phyloP scores from a whole-genome alignment of 2,329 filamentous ascomycete genomes.

The Paradendryphiella salina region DNA sequence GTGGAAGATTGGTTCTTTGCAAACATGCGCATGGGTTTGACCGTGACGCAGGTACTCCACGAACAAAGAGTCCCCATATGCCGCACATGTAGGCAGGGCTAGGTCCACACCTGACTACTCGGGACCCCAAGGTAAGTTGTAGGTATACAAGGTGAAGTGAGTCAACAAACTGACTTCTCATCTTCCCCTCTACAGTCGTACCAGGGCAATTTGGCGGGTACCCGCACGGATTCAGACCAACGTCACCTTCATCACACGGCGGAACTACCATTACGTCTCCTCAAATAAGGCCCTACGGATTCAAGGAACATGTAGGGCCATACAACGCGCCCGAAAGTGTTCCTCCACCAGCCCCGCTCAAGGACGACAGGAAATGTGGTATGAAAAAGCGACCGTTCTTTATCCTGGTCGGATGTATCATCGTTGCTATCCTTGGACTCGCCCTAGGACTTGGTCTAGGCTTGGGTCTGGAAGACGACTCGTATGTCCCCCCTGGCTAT shows the following conservation, averaged over 20 bases:
- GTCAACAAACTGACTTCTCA: neutral
- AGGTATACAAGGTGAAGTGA: slow-evolving; percentile 1
- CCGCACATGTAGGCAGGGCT: slow-evolving; percentile 7
- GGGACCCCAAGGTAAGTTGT: slow-evolving; percentile 15
- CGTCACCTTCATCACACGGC: slow-evolving; percentile 25
- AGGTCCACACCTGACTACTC: slow-evolving; percentile 29
- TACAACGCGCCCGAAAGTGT: slow-evolving; percentile 17
- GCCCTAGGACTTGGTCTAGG: slow-evolving; percentile 46
- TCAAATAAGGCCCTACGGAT: slow-evolving; percentile 24
- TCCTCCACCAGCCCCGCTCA: slow-evolving; percentile 22
- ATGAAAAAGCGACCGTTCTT: slow-evolving; percentile 32
- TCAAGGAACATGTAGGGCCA: slow-evolving; percentile 32
- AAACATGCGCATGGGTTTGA: slow-evolving; percentile 7
- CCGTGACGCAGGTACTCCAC: slow-evolving; percentile 20
- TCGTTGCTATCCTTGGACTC: slow-evolving; percentile 40
- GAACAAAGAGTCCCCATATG: slow-evolving; percentile 27
- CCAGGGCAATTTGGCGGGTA: slow-evolving; percentile 22
- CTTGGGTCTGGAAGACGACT: slow-evolving; percentile 36
- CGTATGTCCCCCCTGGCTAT: slow-evolving; percentile 5
- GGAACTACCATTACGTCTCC: slow-evolving; percentile 23
- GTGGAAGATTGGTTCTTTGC: neutral
- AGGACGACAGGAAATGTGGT: slow-evolving; percentile 30
- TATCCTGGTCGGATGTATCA: slow-evolving; percentile 26
- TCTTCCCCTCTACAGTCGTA: slow-evolving; percentile 9
- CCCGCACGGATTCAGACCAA: slow-evolving; percentile 16